Conservation (phyloP, 495 filamentous ascomycete genomes). For the Aspergillus asperescens region DNA sequence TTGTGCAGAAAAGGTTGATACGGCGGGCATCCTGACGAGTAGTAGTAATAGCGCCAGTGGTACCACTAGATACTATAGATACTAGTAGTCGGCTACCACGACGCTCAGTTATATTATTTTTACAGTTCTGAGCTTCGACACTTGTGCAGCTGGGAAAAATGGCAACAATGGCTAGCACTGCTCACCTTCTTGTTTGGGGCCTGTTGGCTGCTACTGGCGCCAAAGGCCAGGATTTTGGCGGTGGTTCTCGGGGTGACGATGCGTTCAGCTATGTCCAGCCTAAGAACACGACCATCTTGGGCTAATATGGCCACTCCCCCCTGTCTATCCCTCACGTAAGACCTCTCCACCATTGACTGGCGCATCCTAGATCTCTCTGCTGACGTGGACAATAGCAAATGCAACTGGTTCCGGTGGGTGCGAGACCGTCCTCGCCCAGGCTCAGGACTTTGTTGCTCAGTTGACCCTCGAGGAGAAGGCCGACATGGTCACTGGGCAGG, state of each 20-base stretch:
- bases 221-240: not conserved
- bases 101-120: not conserved
- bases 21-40: not conserved
- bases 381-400: not conserved
- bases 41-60: too few relatives aligned
- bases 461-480: constrained; percentile 80
- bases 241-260: not conserved
- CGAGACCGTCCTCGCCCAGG: constrained; percentile 68
- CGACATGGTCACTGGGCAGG: constrained; percentile 69
- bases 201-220: constrained; percentile 2
- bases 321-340: constrained; percentile 24
- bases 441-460: constrained; percentile 65
- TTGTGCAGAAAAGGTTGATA: not conserved
- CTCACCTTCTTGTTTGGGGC: not conserved
- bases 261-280: constrained; percentile 26
- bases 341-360: not conserved
- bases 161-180: not conserved
- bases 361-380: not conserved
- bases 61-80: too few relatives aligned
- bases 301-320: constrained; percentile 22
- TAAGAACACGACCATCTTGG: constrained; percentile 22
- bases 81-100: too few relatives aligned
- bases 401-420: constrained; percentile 34
- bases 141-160: not conserved
- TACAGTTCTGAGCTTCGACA: not conserved